phyloP scores from a whole-genome alignment of 345 rosid genomes.

The Jatropha curcas region DNA sequence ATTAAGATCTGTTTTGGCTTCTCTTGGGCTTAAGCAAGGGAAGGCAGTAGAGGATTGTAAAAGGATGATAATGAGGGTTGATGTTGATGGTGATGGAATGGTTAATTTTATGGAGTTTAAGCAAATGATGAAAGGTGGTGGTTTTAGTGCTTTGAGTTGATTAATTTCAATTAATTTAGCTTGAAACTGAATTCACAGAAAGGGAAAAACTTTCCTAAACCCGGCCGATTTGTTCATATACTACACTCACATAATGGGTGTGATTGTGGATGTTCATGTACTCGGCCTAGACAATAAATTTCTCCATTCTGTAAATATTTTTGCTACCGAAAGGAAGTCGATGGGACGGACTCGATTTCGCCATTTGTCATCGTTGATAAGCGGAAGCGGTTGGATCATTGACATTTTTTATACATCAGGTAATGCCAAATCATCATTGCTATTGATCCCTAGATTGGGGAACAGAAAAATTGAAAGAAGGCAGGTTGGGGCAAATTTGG shows the following conservation, averaged over 20 bases:
- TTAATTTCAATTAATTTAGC: background rate
- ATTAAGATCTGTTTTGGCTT: slow-evolving; percentile 59
- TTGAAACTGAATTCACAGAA: too few species aligned
- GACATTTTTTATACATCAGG: background rate
- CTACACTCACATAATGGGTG: too few species aligned
- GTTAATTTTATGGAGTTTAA: slow-evolving; percentile 50
- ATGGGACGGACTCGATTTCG: background rate
- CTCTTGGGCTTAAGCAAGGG: slow-evolving; percentile 80
- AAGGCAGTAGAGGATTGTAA: slow-evolving; percentile 67
- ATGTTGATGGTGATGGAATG: slow-evolving; percentile 88
- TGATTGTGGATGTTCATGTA: too few species aligned
- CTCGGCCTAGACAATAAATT: too few species aligned
- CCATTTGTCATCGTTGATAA: background rate
- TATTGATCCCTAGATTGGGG: background rate
- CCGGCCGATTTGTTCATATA: too few species aligned
- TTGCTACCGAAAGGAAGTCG: background rate
- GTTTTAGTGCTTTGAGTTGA: slow-evolving; percentile 20
- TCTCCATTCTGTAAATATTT: slow-evolving; percentile 10
- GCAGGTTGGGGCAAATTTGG: too few species aligned
- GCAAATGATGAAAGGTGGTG: slow-evolving; percentile 48
- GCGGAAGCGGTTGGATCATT: background rate
- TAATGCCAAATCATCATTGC: slow-evolving; percentile 1
- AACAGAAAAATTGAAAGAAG: too few species aligned
- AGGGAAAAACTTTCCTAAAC: too few species aligned
- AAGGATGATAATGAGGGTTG: slow-evolving; percentile 77